Evolutionary conservation across 257 asterid genomes (phyloP), one percentile per base, ranked within the genome.

Genomic region (Nyctanthes arbortristis): DNA sequence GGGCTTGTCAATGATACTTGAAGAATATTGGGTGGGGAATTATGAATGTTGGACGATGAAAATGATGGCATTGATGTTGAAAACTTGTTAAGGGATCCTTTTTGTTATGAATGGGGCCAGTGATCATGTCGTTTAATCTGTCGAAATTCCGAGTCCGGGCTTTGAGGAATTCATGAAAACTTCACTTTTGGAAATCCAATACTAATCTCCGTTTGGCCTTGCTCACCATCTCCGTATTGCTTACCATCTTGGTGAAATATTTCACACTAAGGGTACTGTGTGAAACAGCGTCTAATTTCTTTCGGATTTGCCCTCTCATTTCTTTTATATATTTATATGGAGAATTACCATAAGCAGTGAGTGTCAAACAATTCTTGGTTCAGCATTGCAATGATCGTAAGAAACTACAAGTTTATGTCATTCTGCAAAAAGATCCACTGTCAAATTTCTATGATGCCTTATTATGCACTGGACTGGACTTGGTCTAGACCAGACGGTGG

Each of bases 371-470:
- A 22, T 89, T 84, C 82, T 75, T 91, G 39, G 34, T 84, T 55
- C 78, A 74, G 54, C 89, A 91, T 54, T 91, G 84, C 30, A 70
- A 89, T 31, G 84, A 73, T 1, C 84, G 92, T 28, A 79, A 58
- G 66, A 30, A 33, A n/a, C n/a, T n/a, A 39, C 89, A 89, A 45
- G 95, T 93, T 33, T 86, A 68, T 20, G 22, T 39, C 8, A 63
- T 87, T 82, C 31, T 85, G 59, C 79, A n/a, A n/a, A n/a, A 60
- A 67, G 96, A 89, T 77, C 92, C 95, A 18, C 69, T 81, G n/a
- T 73, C 76, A 0, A 31, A 61, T 14, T 89, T 87, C 75, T 92
- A 87, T 59, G 65, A 79, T 7, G 84, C 90, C n/a, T 67, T 89
- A n/a, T n/a, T n/a, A 39, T 77, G 77, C 75, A 79, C 86, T 45